Base-by-base conservation (phyloP, 257 asterid species). In the Mentha longifolia region DNA sequence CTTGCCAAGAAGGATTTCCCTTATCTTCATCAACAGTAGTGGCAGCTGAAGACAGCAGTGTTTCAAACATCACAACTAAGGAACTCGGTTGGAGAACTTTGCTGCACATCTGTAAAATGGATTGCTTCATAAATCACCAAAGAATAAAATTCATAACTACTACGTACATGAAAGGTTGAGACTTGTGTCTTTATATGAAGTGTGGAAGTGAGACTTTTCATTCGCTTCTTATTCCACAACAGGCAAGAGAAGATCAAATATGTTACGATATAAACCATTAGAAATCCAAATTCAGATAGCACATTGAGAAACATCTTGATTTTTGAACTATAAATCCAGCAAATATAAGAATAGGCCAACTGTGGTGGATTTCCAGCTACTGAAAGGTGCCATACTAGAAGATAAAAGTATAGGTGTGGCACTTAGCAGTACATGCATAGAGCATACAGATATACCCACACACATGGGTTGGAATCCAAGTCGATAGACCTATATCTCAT, bases 1-100 rank as follows among this genome's bases (percentile, higher is more conserved):
- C 96, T 88, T 93, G 98, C 96, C 98, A 93, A 65, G 96, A 79
- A 37, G 98, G 97, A 81, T 89, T 93, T 73, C 98, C 98, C 83
- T 91, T 91, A 14, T 93, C 98, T 74, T 93, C 98, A 74, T 95
- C 99, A 66, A 95, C 97, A 22, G 93, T 95, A 50, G 96, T 92
- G 22, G 99, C 99, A 51, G 99, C 95, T 70, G 99, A 95, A 16
- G 99, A 92, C 31, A 95, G 71, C 66, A 95, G 76, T 63, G 96
- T 88, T 72, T 95, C 99, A 59, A 92, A 95, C 67, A 95, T 68
- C 78, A 86, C 90, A 57, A 92, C 80, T 65, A 95, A 72, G 65
- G 99, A 85, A 81, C 94, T 87, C 2, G 98, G 95, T 70, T 86
- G 97, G 69, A 95, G 85, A 88, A 89, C 95, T 87, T 95, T 95